These are phyloP conservation scores for Sporothrix mexicana DNA, from an alignment of 2,329 filamentous ascomycete genomes.

Conservation along the genomic window DNA sequence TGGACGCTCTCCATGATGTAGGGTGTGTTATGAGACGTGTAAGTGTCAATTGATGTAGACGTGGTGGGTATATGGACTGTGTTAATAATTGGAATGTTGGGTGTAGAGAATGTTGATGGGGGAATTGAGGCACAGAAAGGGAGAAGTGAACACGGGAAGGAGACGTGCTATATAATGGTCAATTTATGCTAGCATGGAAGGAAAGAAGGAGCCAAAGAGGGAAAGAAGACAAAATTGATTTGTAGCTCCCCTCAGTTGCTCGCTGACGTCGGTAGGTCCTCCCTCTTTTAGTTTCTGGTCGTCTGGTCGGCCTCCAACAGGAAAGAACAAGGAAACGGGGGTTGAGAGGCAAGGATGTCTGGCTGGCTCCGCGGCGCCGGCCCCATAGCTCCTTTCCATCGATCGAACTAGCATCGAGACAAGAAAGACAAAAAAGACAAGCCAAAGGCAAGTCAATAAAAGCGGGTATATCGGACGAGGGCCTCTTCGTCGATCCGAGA, in stretches of 20 bases:
- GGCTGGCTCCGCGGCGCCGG: not conserved
- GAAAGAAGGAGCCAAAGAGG: not conserved
- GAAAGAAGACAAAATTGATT: no score
- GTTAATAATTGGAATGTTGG: not conserved
- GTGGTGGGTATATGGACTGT: not conserved
- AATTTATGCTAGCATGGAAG: slow-evolving; percentile 9
- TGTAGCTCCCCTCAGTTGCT: not conserved
- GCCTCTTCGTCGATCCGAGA: not conserved
- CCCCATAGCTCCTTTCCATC: slow-evolving; percentile 3
- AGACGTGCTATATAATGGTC: slow-evolving; percentile 11
- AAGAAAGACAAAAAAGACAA: not conserved
- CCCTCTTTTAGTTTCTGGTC: not conserved
- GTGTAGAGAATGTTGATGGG: not conserved
- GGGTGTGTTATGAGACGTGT: not conserved
- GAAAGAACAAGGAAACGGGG: slow-evolving; percentile 19
- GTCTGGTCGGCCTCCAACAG: not conserved
- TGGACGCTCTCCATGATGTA: slow-evolving; percentile 67
- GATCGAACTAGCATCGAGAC: slow-evolving; percentile 15
- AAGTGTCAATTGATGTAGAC: not conserved
- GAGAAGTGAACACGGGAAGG: not conserved
- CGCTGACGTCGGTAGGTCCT: slow-evolving; percentile 31
- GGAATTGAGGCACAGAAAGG: not conserved
- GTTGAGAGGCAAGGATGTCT: not conserved
- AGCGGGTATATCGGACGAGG: not conserved
- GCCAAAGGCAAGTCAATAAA: not conserved